phyloP scores from a whole-genome alignment of 192 early-diverging fungal genomes.

The Coemansia reversa region DNA sequence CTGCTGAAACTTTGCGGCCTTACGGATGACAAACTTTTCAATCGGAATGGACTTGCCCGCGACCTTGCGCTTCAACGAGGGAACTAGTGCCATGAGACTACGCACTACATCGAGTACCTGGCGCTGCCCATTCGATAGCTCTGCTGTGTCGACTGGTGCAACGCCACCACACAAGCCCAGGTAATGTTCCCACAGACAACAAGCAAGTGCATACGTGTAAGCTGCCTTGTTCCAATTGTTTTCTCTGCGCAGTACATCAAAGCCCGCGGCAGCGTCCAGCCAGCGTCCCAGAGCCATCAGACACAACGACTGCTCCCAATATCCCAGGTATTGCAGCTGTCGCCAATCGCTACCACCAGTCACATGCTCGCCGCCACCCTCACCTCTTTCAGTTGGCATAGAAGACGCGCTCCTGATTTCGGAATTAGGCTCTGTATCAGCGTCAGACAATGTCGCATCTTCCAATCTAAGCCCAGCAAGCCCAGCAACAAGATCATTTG shows the following conservation, averaged over 20 bases:
- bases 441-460: constrained; percentile 18
- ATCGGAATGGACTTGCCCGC: constrained; percentile 84
- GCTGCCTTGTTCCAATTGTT: constrained; percentile 84
- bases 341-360: constrained; percentile 58
- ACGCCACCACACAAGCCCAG: constrained; percentile 12
- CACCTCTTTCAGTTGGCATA: neutral
- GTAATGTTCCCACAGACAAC: constrained; percentile 60
- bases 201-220: constrained; percentile 72
- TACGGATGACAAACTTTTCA: constrained; percentile 87
- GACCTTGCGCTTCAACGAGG: constrained; percentile 67
- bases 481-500: constrained; percentile 14
- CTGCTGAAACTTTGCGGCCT: constrained; percentile 68
- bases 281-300: constrained; percentile 65
- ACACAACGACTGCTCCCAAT: constrained; percentile 76
- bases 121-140: constrained; percentile 19
- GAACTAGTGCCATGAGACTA: constrained; percentile 67
- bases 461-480: constrained; percentile 56
- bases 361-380: neutral
- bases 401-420: no score
- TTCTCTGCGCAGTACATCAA: constrained; percentile 66
- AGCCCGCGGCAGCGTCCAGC: constrained; percentile 59
- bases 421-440: neutral
- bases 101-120: constrained; percentile 53
- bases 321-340: constrained; percentile 76
- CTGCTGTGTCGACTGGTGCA: constrained; percentile 5